Base-by-base conservation (phyloP, 257 asterid genomes). In the Henckelia pumila region DNA sequence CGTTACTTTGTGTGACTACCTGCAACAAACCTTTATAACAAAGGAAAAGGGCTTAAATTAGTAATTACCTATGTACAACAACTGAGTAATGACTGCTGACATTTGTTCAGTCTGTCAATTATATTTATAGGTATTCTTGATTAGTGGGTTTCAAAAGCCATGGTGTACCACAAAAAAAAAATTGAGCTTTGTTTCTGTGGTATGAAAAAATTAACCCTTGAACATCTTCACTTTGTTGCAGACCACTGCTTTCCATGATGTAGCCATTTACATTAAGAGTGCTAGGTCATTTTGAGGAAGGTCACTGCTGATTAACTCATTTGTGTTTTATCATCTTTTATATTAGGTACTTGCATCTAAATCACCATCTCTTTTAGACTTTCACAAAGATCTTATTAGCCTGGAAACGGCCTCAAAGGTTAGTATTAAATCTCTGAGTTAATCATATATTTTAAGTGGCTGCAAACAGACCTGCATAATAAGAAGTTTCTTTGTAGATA, bases 351-450 rank as follows among this genome's bases (percentile, higher is more conserved):
- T 92, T 81, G 96, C 95, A 16, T 63, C 92, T 17, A 87, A 80
- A 77, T 73, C 92, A 53, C 92, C 95, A 13, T 63, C 81, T 44
- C 95, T 92, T 72, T 76, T 92, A 61, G 86, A 84, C 78, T 92
- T 92, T 60, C 89, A 87, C 77, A 68, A 16, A 50, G 95, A 89
- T 79, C 89, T 92, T 73, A 76, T 77, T 71, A 92, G 88, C 94
- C 80, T 92, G 80, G 98, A 92, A 84, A 76, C 90, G 76, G 90
- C 92, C 62, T 79, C 98, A n/a, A 92, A 86, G 98, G 98, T 89
- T 77, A 40, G 61, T 70, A 69, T 61, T 75, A 13, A 60, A 53
- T 71, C 74, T 73, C 60, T 59, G 40, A 13, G 44, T 57, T 50
- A 71, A 61, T 61, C 70, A 65, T 71, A 25, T 11, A 61, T 64